Conservation (phyloP, 2,329 filamentous ascomycete species). For the Didymella lethalis region DNA sequence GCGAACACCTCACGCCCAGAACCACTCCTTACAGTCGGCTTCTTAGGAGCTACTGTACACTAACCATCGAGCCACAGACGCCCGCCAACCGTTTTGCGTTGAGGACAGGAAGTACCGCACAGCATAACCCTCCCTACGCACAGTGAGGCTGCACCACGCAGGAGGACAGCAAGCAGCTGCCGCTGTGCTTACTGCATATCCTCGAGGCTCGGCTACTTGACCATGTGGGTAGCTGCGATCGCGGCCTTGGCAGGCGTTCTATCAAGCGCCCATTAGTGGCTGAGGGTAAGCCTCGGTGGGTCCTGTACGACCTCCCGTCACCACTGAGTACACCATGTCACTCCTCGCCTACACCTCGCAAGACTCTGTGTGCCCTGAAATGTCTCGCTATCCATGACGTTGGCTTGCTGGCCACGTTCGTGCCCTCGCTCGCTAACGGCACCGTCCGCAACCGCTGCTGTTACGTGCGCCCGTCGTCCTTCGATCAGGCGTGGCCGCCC, state of each 20-base stretch:
- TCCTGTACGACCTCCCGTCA: conserved; percentile 40
- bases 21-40: conserved; percentile 7
- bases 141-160: conserved; percentile 12
- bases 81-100: background rate
- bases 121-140: conserved; percentile 10
- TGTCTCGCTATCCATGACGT: conserved; percentile 29
- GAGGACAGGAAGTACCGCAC: background rate
- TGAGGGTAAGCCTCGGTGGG: conserved; percentile 25
- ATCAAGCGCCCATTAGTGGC: conserved; percentile 31
- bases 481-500: conserved; percentile 45
- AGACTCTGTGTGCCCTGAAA: conserved; percentile 29
- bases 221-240: conserved; percentile 33
- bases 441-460: conserved; percentile 35
- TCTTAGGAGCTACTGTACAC: conserved; percentile 7
- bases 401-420: conserved; percentile 40
- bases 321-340: conserved; percentile 26
- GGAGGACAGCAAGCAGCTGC: conserved; percentile 30
- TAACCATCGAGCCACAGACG: conserved; percentile 5
- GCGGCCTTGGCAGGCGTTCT: conserved; percentile 30
- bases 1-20: background rate
- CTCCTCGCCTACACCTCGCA: conserved; percentile 31
- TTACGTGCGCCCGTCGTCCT: conserved; percentile 35
- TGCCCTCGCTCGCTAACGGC: conserved; percentile 34
- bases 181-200: conserved; percentile 15
- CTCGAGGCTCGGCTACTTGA: conserved; percentile 29